Base-by-base conservation (phyloP, 2,329 filamentous ascomycete genomes). In the Botrytis tulipae region DNA sequence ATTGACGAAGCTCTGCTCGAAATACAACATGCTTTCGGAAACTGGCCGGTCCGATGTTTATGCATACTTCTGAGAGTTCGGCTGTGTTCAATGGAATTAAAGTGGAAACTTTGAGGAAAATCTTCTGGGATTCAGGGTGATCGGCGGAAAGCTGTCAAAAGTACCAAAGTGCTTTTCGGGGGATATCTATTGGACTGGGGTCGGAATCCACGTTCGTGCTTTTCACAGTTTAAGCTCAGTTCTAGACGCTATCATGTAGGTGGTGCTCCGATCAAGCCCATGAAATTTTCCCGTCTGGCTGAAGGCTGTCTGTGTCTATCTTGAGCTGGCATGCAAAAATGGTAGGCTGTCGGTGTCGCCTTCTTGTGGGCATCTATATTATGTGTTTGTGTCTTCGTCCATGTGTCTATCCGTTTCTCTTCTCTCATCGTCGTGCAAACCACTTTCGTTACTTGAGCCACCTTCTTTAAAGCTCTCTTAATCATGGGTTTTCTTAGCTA, bases 401-500 rank as follows among this genome's bases (percentile, higher is more conserved):
- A 42, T 67, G 60, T 66, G 44, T 72, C 48, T 72, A 37, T n/a
- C 65, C 44, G 40, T 60, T 37, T 6, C 22, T 60, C 60, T 72
- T 51, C 9, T 32, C 59, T 57, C 25, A 46, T 68, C 22, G 42
- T 68, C 46, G 61, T 72, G 46, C 60, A 72, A 66, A 57, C 40
- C 42, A 60, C 71, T 68, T 60, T 72, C 71, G 48, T 72, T 72
- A 60, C 62, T 60, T 61, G 62, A 68, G 71, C 32, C 40, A 59
- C n/a, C 40, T 72, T 72, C 42, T 63, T 68, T 59, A 22, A 71
- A 32, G 29, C 37, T 68, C 48, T 46, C 10, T 68, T 40, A 29
- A 72, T 29, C 40, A 72, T 72, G 71, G 71, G 71, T 51, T 37
- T 68, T n/a, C 62, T 72, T 32, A 72, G 40, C 48, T 72, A 72